Conservation (phyloP, 345 rosid genomes). For the Nasturtium officinale region DNA sequence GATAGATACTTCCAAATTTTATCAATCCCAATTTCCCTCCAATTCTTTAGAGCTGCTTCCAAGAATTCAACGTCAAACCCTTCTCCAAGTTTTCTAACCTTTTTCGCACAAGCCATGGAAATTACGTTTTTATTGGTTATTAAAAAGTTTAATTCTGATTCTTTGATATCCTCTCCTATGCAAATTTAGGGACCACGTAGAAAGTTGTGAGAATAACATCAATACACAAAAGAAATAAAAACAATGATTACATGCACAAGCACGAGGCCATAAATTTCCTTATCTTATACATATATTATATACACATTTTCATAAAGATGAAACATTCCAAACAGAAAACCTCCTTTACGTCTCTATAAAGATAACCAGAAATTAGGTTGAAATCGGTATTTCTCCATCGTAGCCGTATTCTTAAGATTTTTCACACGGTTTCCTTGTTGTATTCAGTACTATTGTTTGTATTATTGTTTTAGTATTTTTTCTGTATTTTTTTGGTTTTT, state of each 20-base stretch:
- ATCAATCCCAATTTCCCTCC: neutral
- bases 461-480: too few species aligned
- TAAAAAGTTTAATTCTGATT: neutral
- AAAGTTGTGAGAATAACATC: constrained; percentile 31
- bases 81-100: neutral
- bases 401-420: too few species aligned
- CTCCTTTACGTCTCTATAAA: neutral
- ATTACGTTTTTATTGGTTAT: neutral
- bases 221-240: constrained; percentile 25
- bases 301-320: constrained; percentile 29
- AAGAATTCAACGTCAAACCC: neutral
- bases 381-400: too few species aligned
- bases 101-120: neutral
- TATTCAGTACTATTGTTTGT: too few species aligned
- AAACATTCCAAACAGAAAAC: constrained; percentile 11
- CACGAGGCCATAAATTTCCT: constrained; percentile 41
- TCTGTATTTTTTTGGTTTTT: too few species aligned
- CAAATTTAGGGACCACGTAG: constrained; percentile 12
- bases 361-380: neutral
- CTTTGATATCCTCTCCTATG: constrained; percentile 11
- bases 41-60: neutral
- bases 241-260: constrained; percentile 46
- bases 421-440: too few species aligned
- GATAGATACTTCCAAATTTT: neutral
- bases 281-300: constrained; percentile 26